Base-by-base conservation (phyloP, 2,329 filamentous ascomycete genomes). In the Penicillium sp. region DNA sequence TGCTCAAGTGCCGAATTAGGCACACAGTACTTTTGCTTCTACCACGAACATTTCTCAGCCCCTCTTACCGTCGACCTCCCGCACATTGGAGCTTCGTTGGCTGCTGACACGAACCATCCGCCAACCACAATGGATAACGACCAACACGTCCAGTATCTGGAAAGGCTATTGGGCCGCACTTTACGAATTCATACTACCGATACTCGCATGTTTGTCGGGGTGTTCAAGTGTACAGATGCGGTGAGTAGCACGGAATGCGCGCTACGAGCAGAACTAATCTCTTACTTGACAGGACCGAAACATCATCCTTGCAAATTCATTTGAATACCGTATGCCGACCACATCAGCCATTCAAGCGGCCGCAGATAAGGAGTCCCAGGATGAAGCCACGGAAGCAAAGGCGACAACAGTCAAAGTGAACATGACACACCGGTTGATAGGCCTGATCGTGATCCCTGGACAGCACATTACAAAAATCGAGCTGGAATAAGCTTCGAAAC, bases 221-320 rank as follows among this genome's bases (percentile, higher is more conserved):
- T 84, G 56, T 88, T 99, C 73, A 96, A 95, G 72, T 99, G 93
- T 75, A 96, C 91, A 27, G 93, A 99, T 75, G 83, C 87, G 52
- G 90, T 95, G 74, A 42, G 80, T 77, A 41, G 34, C 31, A 48
- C 51, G 42, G 37, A 27, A 29, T 39, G 27, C 43, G 30, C 43
- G 40, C 39, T 11, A 38, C 7, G 31, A 36, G 16, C 31, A 36
- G 34, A 49, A 36, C 52, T 58, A 48, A 58, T 30, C 10, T 5
- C 27, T 18, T 2, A 33, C 28, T 11, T 30, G 9, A 41, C 19
- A 95, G 90, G 88, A 95, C 54, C 82, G 81, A 62, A 96, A 99
- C 64, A 80, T 97, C 57, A 89, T 99, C 44, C 82, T 99, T 44
- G 80, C 86, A 30, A 80, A 87, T 58, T 88, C 92, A 0, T 87